A percentile compares a stretch with the other conserved stretches of the same genome.
phyloP scores from a whole-genome alignment of 139 green algal genomes.

The Bryopsis sp. region DNA sequence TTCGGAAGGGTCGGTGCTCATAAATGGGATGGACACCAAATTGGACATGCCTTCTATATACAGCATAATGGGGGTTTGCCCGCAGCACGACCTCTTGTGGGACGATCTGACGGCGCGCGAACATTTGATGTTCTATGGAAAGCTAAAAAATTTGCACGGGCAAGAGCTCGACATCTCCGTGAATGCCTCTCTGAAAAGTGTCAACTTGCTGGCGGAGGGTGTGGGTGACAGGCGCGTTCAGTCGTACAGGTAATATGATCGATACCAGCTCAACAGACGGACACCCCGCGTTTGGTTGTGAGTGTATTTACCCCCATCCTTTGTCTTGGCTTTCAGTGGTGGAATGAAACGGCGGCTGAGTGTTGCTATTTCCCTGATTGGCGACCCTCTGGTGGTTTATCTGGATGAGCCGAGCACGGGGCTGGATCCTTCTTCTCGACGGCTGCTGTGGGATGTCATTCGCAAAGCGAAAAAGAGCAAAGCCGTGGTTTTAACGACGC shows the following conservation, averaged over 20 bases:
- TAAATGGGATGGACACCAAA: constrained; percentile 48
- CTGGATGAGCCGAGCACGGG: constrained; percentile 73
- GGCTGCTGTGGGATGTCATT: constrained; percentile 56
- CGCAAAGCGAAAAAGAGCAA: constrained; percentile 40
- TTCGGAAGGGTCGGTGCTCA: constrained; percentile 33
- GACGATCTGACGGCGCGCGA: constrained; percentile 72
- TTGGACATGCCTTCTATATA: constrained; percentile 50
- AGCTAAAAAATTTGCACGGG: constrained; percentile 70
- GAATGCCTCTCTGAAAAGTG: constrained; percentile 19
- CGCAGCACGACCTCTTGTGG: constrained; percentile 93
- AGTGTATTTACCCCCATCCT: background rate
- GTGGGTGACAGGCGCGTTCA: constrained; percentile 1
- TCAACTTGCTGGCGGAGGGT: constrained; percentile 21
- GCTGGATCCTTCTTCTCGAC: constrained; percentile 49
- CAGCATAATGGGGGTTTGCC: constrained; percentile 60
- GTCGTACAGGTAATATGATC: constrained; percentile 16
- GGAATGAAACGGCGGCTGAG: constrained; percentile 57
- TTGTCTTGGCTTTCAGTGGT: constrained; percentile 3
- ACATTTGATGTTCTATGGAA: constrained; percentile 85
- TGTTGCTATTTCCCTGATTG: constrained; percentile 52
- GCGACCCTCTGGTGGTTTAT: constrained; percentile 54
- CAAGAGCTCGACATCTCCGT: constrained; percentile 16
- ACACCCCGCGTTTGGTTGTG: background rate
- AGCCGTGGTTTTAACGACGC: constrained; percentile 68
- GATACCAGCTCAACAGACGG: background rate